These are phyloP conservation scores for Lepiota subincarnata DNA, from an alignment of 768 basidiomycete genomes.

Conservation along the genomic window DNA sequence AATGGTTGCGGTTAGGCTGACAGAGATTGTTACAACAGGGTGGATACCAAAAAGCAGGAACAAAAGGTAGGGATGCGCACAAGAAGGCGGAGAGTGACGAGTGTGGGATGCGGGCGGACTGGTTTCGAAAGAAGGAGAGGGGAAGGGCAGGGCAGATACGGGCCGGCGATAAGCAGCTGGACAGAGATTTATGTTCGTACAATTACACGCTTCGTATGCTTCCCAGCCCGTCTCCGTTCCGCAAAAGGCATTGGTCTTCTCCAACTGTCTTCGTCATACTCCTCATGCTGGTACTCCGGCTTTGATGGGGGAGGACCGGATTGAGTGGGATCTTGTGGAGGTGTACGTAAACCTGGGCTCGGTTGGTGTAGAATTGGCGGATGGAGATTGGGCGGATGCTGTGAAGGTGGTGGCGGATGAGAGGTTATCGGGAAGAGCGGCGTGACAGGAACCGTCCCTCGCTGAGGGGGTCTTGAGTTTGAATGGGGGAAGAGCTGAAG, in stretches of 20 bases:
- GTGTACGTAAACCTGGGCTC: conserved; percentile 40
- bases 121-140: neutral
- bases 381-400: conserved; percentile 32
- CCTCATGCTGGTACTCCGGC: conserved; percentile 39
- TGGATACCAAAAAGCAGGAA: conserved; percentile 8
- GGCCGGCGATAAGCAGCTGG: conserved; percentile 3
- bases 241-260: conserved; percentile 66
- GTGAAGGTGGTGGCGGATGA: conserved; percentile 23
- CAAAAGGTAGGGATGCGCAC: conserved; percentile 2
- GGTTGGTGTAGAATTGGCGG: conserved; percentile 27
- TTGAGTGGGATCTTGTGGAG: conserved; percentile 40
- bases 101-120: neutral
- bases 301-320: conserved; percentile 29
- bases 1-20: neutral
- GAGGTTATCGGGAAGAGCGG: conserved; percentile 31
- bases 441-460: conserved; percentile 29
- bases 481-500: conserved; percentile 30
- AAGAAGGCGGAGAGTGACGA: conserved; percentile 4
- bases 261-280: conserved; percentile 72
- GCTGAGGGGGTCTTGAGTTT: conserved; percentile 28
- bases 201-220: conserved; percentile 73
- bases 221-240: conserved; percentile 73
- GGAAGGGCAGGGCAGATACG: conserved; percentile 1
- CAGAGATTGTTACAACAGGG: conserved; percentile 3
- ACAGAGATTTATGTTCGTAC: conserved; percentile 37